Percentiles rank a stretch among this genome's conserved stretches.
Evolutionary conservation across 2,329 filamentous ascomycete species (phyloP).

Genomic region (Fusarium sp.): DNA sequence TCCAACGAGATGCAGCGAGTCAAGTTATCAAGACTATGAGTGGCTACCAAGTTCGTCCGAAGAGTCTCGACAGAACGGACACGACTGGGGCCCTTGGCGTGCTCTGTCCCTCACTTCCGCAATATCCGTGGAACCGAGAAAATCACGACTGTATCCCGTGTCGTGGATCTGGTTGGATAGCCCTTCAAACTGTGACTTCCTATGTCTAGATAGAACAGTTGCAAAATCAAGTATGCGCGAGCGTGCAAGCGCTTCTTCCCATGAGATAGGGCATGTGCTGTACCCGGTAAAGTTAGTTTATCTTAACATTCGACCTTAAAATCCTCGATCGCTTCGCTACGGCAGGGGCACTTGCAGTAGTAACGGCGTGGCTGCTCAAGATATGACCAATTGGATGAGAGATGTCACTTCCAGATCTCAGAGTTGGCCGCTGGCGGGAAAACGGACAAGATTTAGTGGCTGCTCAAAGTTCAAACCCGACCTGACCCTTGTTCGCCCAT

Average conservation of each 20-base stretch:
- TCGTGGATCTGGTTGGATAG: conserved; percentile 18
- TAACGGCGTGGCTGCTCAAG: conserved; percentile 27
- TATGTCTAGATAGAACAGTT: conserved; percentile 22
- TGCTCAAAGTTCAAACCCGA: conserved; percentile 19
- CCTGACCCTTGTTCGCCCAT: conserved; percentile 20
- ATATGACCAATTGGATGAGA: conserved; percentile 40
- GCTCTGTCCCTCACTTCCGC: conserved; percentile 18
- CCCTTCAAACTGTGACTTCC: not conserved
- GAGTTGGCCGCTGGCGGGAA: conserved; percentile 27
- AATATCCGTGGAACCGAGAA: conserved; percentile 8
- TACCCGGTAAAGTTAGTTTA: conserved; percentile 4
- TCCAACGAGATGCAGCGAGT: conserved; percentile 6
- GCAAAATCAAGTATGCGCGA: conserved; percentile 8
- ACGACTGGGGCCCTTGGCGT: conserved; percentile 4
- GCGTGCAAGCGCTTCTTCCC: conserved; percentile 23
- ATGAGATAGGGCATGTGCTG: not conserved
- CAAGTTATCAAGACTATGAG: conserved; percentile 9
- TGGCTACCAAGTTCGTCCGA: conserved; percentile 17
- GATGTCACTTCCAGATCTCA: conserved; percentile 43
- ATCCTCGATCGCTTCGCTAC: conserved; percentile 14
- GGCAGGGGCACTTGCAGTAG: conserved; percentile 33
- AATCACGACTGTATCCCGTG: conserved; percentile 30
- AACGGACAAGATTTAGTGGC: conserved; percentile 37
- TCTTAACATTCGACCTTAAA: not conserved
- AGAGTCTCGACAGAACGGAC: conserved; percentile 13